Evolutionary conservation across 148 eudicot species (phyloP), one percentile per base, ranked within the genome.

Genomic region (Vaccinium macrocarpon): DNA sequence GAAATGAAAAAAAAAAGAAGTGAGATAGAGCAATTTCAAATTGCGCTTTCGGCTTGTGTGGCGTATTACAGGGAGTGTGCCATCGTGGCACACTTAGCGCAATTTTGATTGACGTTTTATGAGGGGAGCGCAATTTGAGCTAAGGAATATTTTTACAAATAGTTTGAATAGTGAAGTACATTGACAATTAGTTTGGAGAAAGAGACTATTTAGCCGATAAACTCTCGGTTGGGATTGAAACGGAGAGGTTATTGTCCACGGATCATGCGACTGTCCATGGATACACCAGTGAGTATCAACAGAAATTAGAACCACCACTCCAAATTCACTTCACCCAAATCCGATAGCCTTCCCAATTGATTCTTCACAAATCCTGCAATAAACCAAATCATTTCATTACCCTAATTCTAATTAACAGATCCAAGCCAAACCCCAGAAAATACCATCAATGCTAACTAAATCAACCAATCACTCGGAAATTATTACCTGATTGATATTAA

Each of bases 221-320:
- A n/a, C n/a, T n/a, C n/a, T 32, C 32, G 12, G 52, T 79, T 8
- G 95, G 94, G 1, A 96, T 71, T 0, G 72, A 13, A 29, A 93
- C 94, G 56, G 94, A 84, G 68, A 96, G 61, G 86, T 89, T 88
- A 85, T 94, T 96, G 77, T 61, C 70, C 70, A 62, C 3, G 14
- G 27, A 62, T n/a, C 68, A 21, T 5, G 27, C 68, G 68, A 62
- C 68, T n/a, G 68, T 62, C 70, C 70, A 62, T 10, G 14, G 27
- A 62, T n/a, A 12, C 29, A 62, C 70, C 29, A n/a, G 23, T 59
- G 70, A 62, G 29, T 62, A n/a, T 62, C 70, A 62, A 62, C 27
- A n/a, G 23, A 62, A 62, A 62, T 8, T 27, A 62, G 70, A 12
- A 61, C 25, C 27, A 61, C 68, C 68, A n/a, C 29, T 9, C 29